Percentiles rank a stretch among this genome's conserved stretches.
Conservation (phyloP, 1,139 yeast genomes). For the Pichia sp. region DNA sequence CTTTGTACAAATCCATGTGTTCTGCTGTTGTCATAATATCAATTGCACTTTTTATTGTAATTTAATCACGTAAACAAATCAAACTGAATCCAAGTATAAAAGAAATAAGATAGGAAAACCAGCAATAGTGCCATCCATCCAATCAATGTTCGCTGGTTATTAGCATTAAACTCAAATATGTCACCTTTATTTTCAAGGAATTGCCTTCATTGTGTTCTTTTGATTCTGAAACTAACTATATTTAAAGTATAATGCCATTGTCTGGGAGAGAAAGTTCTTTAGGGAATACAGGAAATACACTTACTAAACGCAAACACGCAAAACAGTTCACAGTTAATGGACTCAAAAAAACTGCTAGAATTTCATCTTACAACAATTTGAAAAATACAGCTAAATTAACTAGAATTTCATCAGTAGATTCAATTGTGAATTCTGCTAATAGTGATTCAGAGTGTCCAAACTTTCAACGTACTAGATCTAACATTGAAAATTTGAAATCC, state of each 20-base stretch:
- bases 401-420: slow-evolving; percentile 25
- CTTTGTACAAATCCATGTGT: slow-evolving; percentile 44
- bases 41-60: not conserved
- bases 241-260: not conserved
- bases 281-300: not conserved
- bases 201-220: no score
- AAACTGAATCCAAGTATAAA: no score
- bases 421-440: slow-evolving; percentile 1
- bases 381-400: slow-evolving; percentile 26
- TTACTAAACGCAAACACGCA: slow-evolving; percentile 21
- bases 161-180: no score
- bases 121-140: no score
- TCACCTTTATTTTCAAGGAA: no score
- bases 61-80: not conserved
- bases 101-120: no score
- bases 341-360: slow-evolving; percentile 21
- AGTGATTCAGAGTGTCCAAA: slow-evolving; percentile 21
- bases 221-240: no score
- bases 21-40: not conserved
- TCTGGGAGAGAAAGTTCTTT: not conserved
- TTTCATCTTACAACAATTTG: slow-evolving; percentile 25
- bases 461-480: slow-evolving; percentile 25
- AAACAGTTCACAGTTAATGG: slow-evolving; percentile 29
- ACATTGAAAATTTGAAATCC: not conserved
- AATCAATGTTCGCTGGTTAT: no score